Evolutionary conservation across 139 green algal genomes (phyloP).

Genomic region (Protoeuglena noctilucae): DNA sequence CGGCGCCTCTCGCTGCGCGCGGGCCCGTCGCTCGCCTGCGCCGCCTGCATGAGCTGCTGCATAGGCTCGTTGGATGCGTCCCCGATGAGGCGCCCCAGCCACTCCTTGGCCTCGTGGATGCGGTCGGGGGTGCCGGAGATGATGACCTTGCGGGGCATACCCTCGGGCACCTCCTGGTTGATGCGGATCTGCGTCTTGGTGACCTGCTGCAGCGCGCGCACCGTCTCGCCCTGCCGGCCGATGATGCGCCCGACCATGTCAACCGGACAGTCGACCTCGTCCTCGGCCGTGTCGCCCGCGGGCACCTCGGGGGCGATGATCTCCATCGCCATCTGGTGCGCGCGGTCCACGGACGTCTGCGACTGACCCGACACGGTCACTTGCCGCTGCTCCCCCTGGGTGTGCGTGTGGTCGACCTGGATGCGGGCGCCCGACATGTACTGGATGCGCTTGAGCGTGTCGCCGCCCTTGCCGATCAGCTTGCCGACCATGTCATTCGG

Average conservation of each 20-base stretch:
- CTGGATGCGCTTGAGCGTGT: background rate
- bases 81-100: background rate
- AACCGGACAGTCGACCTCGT: too few species aligned
- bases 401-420: too few species aligned
- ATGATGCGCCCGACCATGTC: slow-evolving; percentile 8
- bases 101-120: background rate
- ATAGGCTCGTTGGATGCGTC: background rate
- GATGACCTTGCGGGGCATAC: background rate
- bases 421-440: background rate
- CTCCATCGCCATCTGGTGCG: too few species aligned
- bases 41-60: background rate
- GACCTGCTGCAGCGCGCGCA: background rate
- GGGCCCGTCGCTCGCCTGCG: too few species aligned
- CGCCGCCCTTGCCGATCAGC: background rate
- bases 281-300: too few species aligned
- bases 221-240: background rate
- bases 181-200: background rate
- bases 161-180: slow-evolving; percentile 3
- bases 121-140: background rate
- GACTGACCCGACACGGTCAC: too few species aligned
- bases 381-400: too few species aligned
- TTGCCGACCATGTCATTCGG: background rate
- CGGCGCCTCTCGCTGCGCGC: background rate
- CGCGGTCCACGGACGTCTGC: too few species aligned
- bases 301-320: too few species aligned